Conservation (phyloP, 2,329 filamentous ascomycete genomes). For the Trichoderma sp. region DNA sequence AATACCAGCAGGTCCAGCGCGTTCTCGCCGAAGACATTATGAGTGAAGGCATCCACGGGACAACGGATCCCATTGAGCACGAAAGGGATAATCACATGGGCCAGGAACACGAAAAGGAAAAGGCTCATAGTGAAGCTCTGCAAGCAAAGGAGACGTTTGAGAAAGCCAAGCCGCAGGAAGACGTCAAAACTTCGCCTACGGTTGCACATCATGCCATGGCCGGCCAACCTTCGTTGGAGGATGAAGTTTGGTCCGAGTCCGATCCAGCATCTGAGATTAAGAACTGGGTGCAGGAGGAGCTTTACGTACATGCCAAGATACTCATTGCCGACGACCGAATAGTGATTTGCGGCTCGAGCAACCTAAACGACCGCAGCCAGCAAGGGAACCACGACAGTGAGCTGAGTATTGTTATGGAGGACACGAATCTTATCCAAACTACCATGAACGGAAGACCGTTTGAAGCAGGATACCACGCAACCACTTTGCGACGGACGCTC, state of each 20-base stretch:
- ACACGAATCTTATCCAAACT: slow-evolving; percentile 69
- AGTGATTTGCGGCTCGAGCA: slow-evolving; percentile 83
- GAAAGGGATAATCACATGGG: slow-evolving; percentile 55
- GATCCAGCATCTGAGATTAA: slow-evolving; percentile 73
- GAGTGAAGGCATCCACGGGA: slow-evolving; percentile 69
- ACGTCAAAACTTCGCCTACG: slow-evolving; percentile 42
- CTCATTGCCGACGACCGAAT: slow-evolving; percentile 85
- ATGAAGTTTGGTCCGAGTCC: slow-evolving; percentile 75
- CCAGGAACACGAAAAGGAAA: slow-evolving; percentile 39
- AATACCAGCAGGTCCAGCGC: slow-evolving; percentile 82
- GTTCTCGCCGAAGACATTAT: slow-evolving; percentile 90
- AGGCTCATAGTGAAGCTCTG: slow-evolving; percentile 42
- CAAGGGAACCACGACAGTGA: slow-evolving; percentile 89
- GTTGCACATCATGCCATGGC: slow-evolving; percentile 84
- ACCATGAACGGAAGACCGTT: slow-evolving; percentile 78
- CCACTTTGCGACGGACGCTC: slow-evolving; percentile 76
- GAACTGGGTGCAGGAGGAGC: slow-evolving; percentile 92
- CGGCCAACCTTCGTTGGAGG: slow-evolving; percentile 56
- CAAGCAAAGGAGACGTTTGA: slow-evolving; percentile 58
- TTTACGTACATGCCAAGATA: slow-evolving; percentile 93
- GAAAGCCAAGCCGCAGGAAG: slow-evolving; percentile 44
- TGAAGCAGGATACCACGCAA: slow-evolving; percentile 77
- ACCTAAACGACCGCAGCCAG: slow-evolving; percentile 89
- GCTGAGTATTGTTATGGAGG: slow-evolving; percentile 85
- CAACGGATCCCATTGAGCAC: slow-evolving; percentile 40